A percentile compares a stretch with the other conserved stretches of the same genome.
Conservation (phyloP, 148 eudicot genomes). For the Vaccinium darrowii region DNA sequence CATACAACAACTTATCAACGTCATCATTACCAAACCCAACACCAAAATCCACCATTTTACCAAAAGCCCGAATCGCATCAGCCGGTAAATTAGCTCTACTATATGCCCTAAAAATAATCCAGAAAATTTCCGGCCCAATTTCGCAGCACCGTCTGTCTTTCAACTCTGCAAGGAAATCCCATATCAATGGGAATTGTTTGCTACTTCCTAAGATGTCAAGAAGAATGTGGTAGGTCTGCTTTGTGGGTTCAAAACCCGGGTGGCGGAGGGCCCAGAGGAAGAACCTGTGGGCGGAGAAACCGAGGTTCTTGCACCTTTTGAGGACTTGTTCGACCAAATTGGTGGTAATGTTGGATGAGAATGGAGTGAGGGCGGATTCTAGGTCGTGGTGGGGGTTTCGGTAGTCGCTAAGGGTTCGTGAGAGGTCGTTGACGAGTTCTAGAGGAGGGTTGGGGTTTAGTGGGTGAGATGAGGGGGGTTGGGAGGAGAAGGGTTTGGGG, state of each 20-base stretch:
- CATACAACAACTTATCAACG: conserved; percentile 60
- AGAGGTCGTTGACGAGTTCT: conserved; percentile 49
- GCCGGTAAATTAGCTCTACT: conserved; percentile 60
- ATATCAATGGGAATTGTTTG: conserved; percentile 67
- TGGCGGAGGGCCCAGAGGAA: conserved; percentile 58
- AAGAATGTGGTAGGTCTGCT: conserved; percentile 48
- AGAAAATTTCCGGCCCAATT: conserved; percentile 47
- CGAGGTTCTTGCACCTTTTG: conserved; percentile 66
- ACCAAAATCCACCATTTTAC: conserved; percentile 67
- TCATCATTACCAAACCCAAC: conserved; percentile 44
- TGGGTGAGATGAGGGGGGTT: neutral
- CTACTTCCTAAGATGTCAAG: conserved; percentile 60
- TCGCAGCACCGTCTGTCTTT: conserved; percentile 33
- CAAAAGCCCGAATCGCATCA: conserved; percentile 75
- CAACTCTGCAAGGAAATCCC: conserved; percentile 68
- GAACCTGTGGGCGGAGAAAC: conserved; percentile 79
- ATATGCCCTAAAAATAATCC: conserved; percentile 61
- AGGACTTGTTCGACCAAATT: conserved; percentile 60
- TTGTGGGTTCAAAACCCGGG: conserved; percentile 52
- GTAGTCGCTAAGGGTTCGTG: conserved; percentile 67
- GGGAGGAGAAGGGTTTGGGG: conserved; percentile 15
- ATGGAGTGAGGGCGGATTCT: conserved; percentile 61
- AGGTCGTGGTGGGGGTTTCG: conserved; percentile 71
- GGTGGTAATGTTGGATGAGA: conserved; percentile 38
- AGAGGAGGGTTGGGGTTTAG: conserved; percentile 11